Evolutionary conservation across 2,329 filamentous ascomycete genomes (phyloP).

Genomic region (Grosmannia serpens): DNA sequence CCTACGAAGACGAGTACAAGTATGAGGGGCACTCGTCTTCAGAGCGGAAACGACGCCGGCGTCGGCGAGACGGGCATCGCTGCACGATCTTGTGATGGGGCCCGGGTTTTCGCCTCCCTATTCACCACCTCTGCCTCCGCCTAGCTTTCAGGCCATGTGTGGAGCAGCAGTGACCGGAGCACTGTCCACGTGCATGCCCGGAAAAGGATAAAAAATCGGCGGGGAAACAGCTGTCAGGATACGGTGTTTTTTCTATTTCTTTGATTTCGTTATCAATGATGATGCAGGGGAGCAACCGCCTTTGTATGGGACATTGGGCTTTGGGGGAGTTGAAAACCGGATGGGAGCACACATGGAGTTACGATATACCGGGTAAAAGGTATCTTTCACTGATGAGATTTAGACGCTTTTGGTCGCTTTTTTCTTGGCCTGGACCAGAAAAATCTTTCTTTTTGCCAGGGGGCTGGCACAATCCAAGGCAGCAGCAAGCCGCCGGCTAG

Average conservation of each 20-base stretch:
- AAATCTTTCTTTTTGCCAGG: background rate
- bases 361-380: background rate
- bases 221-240: background rate
- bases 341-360: constrained; percentile 4
- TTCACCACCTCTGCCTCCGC: background rate
- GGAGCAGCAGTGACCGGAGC: background rate
- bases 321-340: background rate
- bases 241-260: background rate
- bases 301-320: background rate
- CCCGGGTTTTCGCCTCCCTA: background rate
- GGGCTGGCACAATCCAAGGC: background rate
- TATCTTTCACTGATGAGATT: background rate
- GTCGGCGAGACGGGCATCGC: constrained; percentile 23
- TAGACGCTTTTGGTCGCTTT: background rate
- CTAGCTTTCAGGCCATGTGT: background rate
- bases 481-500: background rate
- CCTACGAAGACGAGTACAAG: constrained; percentile 28
- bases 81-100: constrained; percentile 31
- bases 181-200: background rate
- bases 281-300: background rate
- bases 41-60: constrained; percentile 20
- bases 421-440: background rate
- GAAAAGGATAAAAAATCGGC: background rate
- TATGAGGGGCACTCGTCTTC: constrained; percentile 24
- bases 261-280: background rate